Conservation (phyloP, 306 rosid species). For the Quercus gilva region DNA sequence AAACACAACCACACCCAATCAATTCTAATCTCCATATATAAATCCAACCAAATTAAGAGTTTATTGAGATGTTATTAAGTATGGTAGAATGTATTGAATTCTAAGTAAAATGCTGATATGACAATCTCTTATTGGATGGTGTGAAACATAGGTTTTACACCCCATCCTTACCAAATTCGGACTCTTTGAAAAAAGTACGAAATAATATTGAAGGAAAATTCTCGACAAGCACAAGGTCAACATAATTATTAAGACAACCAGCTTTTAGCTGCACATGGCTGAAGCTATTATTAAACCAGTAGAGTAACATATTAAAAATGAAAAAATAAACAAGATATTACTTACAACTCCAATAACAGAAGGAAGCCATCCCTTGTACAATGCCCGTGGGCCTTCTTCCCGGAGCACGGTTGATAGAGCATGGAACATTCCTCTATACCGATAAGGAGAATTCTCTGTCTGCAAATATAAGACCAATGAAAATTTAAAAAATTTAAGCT, state of each 20-base stretch:
- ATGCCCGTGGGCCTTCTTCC: conserved; percentile 96
- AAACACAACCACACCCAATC: too few species aligned
- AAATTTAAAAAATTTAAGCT: conserved; percentile 14
- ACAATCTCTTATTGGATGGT: too few species aligned
- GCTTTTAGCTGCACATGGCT: not conserved
- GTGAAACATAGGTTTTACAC: too few species aligned
- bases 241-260: not conserved
- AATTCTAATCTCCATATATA: too few species aligned
- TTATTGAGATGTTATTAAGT: too few species aligned
- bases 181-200: not conserved
- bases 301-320: not conserved
- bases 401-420: conserved; percentile 86
- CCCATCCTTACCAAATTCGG: too few species aligned
- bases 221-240: not conserved
- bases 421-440: conserved; percentile 96
- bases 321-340: conserved; percentile 8
- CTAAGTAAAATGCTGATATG: too few species aligned
- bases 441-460: conserved; percentile 93
- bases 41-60: too few species aligned
- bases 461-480: conserved; percentile 32
- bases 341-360: conserved; percentile 99
- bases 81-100: too few species aligned
- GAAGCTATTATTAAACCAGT: not conserved
- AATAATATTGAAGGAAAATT: not conserved
- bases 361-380: conserved; percentile 99